A percentile compares a stretch with the other conserved stretches of the same genome.
Evolutionary conservation across 768 basidiomycete species (phyloP).

Genomic region (Megacollybia marginata): DNA sequence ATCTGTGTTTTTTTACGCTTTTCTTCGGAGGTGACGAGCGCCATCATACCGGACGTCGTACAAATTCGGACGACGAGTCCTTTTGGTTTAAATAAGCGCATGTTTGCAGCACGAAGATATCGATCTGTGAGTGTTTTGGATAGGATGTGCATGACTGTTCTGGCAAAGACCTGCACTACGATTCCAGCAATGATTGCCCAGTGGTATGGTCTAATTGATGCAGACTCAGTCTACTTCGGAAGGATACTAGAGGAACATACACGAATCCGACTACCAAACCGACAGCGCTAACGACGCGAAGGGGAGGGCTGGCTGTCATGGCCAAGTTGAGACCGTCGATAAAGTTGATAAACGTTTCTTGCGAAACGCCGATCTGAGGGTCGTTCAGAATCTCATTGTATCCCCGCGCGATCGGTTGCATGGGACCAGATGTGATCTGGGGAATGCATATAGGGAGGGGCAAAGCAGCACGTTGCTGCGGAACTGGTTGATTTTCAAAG

Average conservation of each 20-base stretch:
- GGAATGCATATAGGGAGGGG: conserved; percentile 14
- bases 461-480: not conserved
- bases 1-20: not conserved
- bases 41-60: conserved; percentile 15
- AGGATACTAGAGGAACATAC: conserved; percentile 3
- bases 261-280: conserved; percentile 16
- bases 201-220: conserved; percentile 11
- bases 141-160: conserved; percentile 12
- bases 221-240: not conserved
- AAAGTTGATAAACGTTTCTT: conserved; percentile 14
- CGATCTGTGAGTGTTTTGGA: conserved; percentile 19
- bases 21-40: conserved; percentile 4
- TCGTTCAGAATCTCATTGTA: conserved; percentile 11
- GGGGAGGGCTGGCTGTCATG: conserved; percentile 17
- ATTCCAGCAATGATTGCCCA: conserved; percentile 15
- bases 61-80: conserved; percentile 18
- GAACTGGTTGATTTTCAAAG: not conserved
- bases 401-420: conserved; percentile 14
- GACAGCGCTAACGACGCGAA: conserved; percentile 13
- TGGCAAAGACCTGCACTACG: conserved; percentile 8
- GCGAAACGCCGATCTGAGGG: conserved; percentile 7
- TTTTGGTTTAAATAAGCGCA: conserved; percentile 14
- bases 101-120: conserved; percentile 16
- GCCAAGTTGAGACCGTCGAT: conserved; percentile 18
- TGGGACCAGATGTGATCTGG: conserved; percentile 10